Percentiles rank a stretch among this genome's conserved stretches.
Evolutionary conservation across 2,329 filamentous ascomycete species (phyloP).

Genomic region (Penicillium thymicola): DNA sequence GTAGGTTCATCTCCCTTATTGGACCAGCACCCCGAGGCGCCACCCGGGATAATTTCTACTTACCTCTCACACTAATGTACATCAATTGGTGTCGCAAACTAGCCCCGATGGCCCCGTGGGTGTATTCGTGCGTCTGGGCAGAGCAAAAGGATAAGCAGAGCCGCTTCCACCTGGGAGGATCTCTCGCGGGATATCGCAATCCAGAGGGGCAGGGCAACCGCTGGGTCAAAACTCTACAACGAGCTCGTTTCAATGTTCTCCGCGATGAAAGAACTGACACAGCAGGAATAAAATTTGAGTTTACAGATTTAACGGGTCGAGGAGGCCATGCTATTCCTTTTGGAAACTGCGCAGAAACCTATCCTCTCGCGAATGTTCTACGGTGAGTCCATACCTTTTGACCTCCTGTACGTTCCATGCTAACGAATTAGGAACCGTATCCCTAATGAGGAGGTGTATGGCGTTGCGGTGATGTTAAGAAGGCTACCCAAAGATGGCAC

Average conservation of each 20-base stretch:
- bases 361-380: neutral
- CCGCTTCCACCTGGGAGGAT: neutral
- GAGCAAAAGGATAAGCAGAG: neutral
- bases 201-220: too few species aligned
- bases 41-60: neutral
- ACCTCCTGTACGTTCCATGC: neutral
- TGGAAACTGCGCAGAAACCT: neutral
- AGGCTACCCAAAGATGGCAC: too few species aligned
- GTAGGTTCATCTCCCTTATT: neutral
- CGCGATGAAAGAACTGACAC: neutral
- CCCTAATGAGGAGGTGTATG: neutral
- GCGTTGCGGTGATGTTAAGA: neutral
- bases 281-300: neutral
- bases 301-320: too few species aligned
- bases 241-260: neutral
- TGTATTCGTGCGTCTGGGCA: neutral
- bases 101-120: neutral
- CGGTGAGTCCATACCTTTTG: neutral
- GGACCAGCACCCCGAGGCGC: neutral
- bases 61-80: neutral
- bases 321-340: rapidly evolving
- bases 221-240: neutral
- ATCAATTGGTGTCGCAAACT: neutral
- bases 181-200: neutral
- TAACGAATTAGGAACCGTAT: neutral